A percentile compares a stretch with the other conserved stretches of the same genome.
These are phyloP conservation scores for Paraphaeosphaeria sporulosa DNA, from an alignment of 2,329 filamentous ascomycete species.

Conservation along the genomic window DNA sequence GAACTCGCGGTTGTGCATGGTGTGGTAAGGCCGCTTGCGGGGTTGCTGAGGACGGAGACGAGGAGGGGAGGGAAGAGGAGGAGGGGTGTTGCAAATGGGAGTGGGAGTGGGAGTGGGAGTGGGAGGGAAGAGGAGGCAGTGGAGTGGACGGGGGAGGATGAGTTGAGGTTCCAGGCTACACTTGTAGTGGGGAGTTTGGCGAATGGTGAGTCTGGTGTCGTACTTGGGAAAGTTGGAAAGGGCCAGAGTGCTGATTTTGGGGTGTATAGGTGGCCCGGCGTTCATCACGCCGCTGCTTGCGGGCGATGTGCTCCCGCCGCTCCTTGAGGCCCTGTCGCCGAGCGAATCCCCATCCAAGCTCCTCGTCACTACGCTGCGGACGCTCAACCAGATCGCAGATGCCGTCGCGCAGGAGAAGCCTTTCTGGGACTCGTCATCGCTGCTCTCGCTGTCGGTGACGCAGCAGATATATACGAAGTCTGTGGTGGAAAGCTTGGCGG, in stretches of 20 bases:
- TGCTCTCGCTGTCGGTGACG: conserved; percentile 46
- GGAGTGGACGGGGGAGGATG: conserved; percentile 68
- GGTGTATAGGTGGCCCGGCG: conserved; percentile 72
- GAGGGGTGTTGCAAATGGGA: conserved; percentile 55
- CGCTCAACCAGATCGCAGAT: conserved; percentile 75
- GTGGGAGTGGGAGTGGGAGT: conserved; percentile 23
- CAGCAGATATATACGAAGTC: conserved; percentile 66
- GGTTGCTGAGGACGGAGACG: conserved; percentile 56
- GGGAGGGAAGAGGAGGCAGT: conserved; percentile 31
- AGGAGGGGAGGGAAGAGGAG: conserved; percentile 57
- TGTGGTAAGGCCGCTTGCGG: conserved; percentile 68
- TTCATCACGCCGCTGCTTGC: conserved; percentile 79
- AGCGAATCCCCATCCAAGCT: conserved; percentile 70
- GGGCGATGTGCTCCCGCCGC: conserved; percentile 70
- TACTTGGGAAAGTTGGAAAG: conserved; percentile 3
- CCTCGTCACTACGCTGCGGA: conserved; percentile 75
- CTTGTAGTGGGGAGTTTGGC: conserved; percentile 86
- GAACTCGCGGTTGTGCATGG: conserved; percentile 77
- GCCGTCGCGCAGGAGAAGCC: conserved; percentile 66
- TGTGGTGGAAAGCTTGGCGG: conserved; percentile 68
- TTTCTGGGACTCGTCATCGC: conserved; percentile 57
- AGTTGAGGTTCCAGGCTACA: conserved; percentile 77
- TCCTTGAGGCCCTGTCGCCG: conserved; percentile 75
- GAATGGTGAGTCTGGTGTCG: conserved; percentile 67
- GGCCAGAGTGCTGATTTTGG: conserved; percentile 24